Evolutionary conservation across 2,329 filamentous ascomycete genomes (phyloP), one percentile per base, ranked within the genome.

Genomic region (Fusarium camptoceras): DNA sequence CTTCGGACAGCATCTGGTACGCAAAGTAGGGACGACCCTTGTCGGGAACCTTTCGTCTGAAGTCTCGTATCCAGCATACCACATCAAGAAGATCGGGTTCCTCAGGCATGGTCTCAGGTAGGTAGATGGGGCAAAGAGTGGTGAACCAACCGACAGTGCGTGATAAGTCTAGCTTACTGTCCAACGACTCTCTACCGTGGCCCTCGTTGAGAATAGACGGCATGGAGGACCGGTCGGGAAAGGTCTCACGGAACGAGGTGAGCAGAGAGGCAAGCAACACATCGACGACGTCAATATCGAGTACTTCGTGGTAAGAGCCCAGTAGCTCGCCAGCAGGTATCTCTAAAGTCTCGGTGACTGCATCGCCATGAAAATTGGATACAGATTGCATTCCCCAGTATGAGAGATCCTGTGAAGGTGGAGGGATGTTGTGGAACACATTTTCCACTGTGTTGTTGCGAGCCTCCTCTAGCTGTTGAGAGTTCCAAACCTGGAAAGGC

Each of bases 61-160:
- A 63, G 31, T 77, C 75, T 6, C 73, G 69, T n/a, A 75, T 55
- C 55, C 61, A 68, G 6, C 51, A 18, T 12, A 75, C 58, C 1
- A 73, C 8, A 5, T 75, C 64, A 3, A 76, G 14, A 5, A 72
- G 31, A 10, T 70, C 65, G 5, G 53, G 16, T 0, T 65, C 46
- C 1, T 5, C 1, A 4, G 66, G 43, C 1, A 81, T 58, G 0
- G 59, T 7, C 3, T 68, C 55, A 0, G 73, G 71, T 5, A 75
- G 42, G 24, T 53, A 65, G 3, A 74, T 16, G 1, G 73, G 73
- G 5, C 63, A 72, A 60, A 48, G 59, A 10, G 77, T 78, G 0
- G 80, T 81, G 53, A 82, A 82, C 80, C 80, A 82, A 1, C 80
- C 81, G 4, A 82, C 75, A 0, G 78, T 79, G 7, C 75, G 54